Percentiles rank a stretch among this genome's conserved stretches.
These are phyloP conservation scores for Ottelia alismoides DNA, from an alignment of 106 monocot species.

Conservation along the genomic window DNA sequence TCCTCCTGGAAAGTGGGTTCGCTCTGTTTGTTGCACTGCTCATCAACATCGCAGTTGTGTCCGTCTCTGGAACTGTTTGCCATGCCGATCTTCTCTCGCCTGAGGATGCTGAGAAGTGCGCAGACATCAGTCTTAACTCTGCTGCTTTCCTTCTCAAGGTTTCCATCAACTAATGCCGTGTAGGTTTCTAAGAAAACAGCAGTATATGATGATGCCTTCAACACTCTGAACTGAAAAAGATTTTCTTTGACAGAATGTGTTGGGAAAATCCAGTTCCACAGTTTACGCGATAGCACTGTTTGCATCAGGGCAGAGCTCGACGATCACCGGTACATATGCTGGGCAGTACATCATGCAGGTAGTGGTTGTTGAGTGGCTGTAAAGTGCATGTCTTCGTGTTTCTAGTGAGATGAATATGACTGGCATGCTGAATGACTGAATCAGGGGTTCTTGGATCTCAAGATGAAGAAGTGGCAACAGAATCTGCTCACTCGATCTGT, in stretches of 20 bases:
- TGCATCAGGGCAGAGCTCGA: slow-evolving; percentile 22
- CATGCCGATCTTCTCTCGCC: slow-evolving; percentile 11
- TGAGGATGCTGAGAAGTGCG: slow-evolving; percentile 19
- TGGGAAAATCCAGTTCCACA: slow-evolving; percentile 16
- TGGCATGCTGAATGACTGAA: no score
- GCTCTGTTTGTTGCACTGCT: slow-evolving; percentile 42
- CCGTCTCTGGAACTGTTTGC: slow-evolving; percentile 44
- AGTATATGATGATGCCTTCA: no score
- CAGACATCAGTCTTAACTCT: slow-evolving; percentile 31
- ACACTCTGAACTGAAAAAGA: no score
- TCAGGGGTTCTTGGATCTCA: slow-evolving; percentile 73
- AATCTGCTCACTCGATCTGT: slow-evolving; percentile 66
- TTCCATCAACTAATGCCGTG: no score
- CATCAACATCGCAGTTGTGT: slow-evolving; percentile 51
- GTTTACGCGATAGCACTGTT: slow-evolving; percentile 16
- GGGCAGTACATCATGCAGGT: slow-evolving; percentile 24
- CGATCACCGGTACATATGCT: slow-evolving; percentile 17
- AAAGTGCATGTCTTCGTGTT: no score
- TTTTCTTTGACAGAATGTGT: slow-evolving; percentile 9
- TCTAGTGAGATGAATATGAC: no score
- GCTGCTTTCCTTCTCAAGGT: slow-evolving; percentile 54
- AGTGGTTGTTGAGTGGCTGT: no score
- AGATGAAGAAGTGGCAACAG: slow-evolving; percentile 61
- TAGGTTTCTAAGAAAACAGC: no score
- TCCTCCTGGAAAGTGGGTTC: slow-evolving; percentile 50